Conservation (phyloP, 139 green algal genomes). For the Coelastrella sp. region DNA sequence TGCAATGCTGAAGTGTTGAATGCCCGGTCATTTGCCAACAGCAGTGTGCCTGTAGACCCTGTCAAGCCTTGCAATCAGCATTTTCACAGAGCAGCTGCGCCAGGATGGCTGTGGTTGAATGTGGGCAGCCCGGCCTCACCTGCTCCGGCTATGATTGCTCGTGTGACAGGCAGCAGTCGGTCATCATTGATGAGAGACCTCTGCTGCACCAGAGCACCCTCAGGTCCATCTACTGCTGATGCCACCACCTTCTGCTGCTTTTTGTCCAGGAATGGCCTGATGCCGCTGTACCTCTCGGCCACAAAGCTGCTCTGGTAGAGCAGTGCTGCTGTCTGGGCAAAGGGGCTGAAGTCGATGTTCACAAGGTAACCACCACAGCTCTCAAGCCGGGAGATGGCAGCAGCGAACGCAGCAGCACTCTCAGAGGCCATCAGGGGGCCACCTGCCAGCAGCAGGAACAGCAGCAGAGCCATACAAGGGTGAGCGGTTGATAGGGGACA, state of each 20-base stretch:
- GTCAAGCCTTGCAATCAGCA: no score
- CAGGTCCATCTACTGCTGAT: neutral
- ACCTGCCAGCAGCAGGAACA: slow-evolving; percentile 46
- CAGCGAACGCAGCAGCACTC: slow-evolving; percentile 55
- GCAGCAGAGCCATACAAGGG: slow-evolving; percentile 14
- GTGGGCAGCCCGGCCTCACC: slow-evolving; percentile 42
- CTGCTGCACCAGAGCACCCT: slow-evolving; percentile 34
- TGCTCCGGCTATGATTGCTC: slow-evolving; percentile 71
- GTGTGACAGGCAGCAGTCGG: slow-evolving; percentile 77
- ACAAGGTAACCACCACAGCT: slow-evolving; percentile 65
- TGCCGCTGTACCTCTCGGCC: slow-evolving; percentile 82
- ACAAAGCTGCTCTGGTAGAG: slow-evolving; percentile 87
- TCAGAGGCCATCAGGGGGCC: slow-evolving; percentile 30
- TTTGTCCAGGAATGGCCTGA: slow-evolving; percentile 77
- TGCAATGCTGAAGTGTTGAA: no score
- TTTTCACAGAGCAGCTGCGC: no score
- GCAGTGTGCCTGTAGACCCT: no score
- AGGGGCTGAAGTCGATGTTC: slow-evolving; percentile 77
- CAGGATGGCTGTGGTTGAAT: neutral
- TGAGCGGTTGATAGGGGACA: neutral
- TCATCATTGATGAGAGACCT: slow-evolving; percentile 59
- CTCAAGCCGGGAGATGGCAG: slow-evolving; percentile 63
- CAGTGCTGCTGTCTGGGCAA: slow-evolving; percentile 70
- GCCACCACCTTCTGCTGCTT: neutral
- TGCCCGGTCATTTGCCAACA: no score